Conservation (phyloP, 2,329 filamentous ascomycete species). For the Exophiala bonariae region DNA sequence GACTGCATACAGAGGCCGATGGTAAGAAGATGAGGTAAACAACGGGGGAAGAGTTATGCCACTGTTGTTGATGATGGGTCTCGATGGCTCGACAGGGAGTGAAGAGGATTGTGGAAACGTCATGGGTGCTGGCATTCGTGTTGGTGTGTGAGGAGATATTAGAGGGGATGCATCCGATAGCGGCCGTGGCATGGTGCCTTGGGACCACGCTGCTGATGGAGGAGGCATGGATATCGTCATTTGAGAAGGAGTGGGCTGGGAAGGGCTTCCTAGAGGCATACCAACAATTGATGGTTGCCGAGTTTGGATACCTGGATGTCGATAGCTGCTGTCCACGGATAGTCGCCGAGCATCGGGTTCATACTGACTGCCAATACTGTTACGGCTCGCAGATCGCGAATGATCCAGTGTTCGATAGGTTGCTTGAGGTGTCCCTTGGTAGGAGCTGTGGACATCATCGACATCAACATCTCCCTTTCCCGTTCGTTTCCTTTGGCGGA, state of each 20-base stretch:
- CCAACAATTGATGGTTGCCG: constrained; percentile 14
- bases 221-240: constrained; percentile 17
- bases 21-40: no score
- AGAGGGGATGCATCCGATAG: background rate
- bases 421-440: constrained; percentile 16
- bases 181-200: background rate
- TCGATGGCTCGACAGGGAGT: background rate
- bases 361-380: constrained; percentile 21
- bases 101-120: background rate
- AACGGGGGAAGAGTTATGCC: background rate
- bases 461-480: constrained; percentile 16
- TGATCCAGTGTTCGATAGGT: constrained; percentile 14
- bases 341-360: constrained; percentile 11
- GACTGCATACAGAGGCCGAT: background rate
- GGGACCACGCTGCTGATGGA: constrained; percentile 13
- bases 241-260: constrained; percentile 7
- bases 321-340: constrained; percentile 23
- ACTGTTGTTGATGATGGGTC: background rate
- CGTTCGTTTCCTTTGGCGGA: constrained; percentile 78
- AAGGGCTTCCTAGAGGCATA: constrained; percentile 17
- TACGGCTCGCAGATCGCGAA: constrained; percentile 22
- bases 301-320: constrained; percentile 8
- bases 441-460: constrained; percentile 20
- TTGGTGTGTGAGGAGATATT: constrained; percentile 1
- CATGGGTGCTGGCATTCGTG: constrained; percentile 2